Evolutionary conservation across 1,284 basidiomycete species (phyloP), one percentile per base, ranked within the genome.

Genomic region (Exobasidium cylindrosporum): DNA sequence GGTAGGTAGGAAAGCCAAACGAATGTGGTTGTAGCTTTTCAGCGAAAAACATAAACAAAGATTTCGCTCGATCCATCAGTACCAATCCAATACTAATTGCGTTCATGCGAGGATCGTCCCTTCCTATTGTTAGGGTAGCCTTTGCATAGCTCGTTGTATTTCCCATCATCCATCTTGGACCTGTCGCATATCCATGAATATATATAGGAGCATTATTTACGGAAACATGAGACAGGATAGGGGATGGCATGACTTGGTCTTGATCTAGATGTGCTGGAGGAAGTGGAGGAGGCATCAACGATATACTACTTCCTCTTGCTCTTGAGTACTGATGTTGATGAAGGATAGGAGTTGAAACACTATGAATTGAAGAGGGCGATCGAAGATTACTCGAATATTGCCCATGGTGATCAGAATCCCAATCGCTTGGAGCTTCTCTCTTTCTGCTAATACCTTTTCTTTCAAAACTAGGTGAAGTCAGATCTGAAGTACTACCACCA

Each of bases 1-100:
- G 70, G 49, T 69, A 76, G 4, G 73, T 61, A 1, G 73, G 73
- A 35, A 76, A 76, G 30, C 73, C 73, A 30, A 76, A 74, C 30
- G 61, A 73, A 49, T 76, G 73, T 1, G 70, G 72, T 40, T 72
- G 72, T 47, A 74, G 56, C 49, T 62, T 61, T 14, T 72, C 64
- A n/a, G 70, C 70, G 58, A 76, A 76, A 54, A 6, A 58, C 10
- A 17, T 30, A 29, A 26, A 49, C 14, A 26, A 53, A 4, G 26
- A 1, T 30, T 26, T 30, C 5, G 57, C 57, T 10, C 23, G 62
- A n/a, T 73, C 67, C 73, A 74, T 73, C 24, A 64, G 54, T 1
- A 71, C 63, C 0, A 73, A 59, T 2, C 69, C 70, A 65, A 73
- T 67, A 7, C 67, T 73, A 57, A 74, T 69, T 45, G 68, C 73